Base-by-base conservation (phyloP, 495 filamentous ascomycete genomes). In the Chaetomidium leptoderma region DNA sequence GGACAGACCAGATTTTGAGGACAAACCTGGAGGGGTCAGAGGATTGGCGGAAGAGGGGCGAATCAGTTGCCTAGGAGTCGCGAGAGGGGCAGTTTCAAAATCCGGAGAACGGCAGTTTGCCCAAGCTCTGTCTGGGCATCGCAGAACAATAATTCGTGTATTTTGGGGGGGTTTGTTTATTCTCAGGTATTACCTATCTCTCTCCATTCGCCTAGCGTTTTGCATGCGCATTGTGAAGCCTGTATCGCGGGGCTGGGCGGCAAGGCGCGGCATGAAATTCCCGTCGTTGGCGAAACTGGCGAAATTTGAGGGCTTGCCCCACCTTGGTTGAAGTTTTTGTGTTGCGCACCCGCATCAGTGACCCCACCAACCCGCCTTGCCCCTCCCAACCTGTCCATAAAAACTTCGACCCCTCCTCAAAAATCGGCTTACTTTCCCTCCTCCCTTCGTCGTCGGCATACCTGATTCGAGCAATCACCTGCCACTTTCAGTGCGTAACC, bases 401-500 rank as follows among this genome's bases (percentile, higher is more conserved):
- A 66, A 67, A 58, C 63, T 64, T 68, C 58, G 46, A 63, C 66
- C 64, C 66, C 62, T 68, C 68, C 62, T 64, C 46, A 44, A 37
- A 55, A 46, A 55, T 59, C 50, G 33, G 52, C 45, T 43, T 19
- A 40, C 51, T 66, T 56, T 67, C 51, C 57, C 57, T 64, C 64
- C 67, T 67, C 49, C 60, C 56, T 66, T 60, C 66, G 55, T 64
- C 60, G 68, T 70, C 68, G 68, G 64, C 66, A 70, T 69, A 70
- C 68, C 68, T 65, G 65, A 69, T 67, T 67, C 66, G 51, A 69
- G 64, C 67, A 70, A 68, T 70, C 67, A 53, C 55, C 67, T 70
- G 65, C 65, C 67, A 66, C 67, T 68, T 44, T 68, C 42, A 55
- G 59, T 63, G 57, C 55, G 58, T 59, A 49, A 33, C 36, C 47